Evolutionary conservation across 257 asterid species (phyloP).

Genomic region (Lycium barbarum): DNA sequence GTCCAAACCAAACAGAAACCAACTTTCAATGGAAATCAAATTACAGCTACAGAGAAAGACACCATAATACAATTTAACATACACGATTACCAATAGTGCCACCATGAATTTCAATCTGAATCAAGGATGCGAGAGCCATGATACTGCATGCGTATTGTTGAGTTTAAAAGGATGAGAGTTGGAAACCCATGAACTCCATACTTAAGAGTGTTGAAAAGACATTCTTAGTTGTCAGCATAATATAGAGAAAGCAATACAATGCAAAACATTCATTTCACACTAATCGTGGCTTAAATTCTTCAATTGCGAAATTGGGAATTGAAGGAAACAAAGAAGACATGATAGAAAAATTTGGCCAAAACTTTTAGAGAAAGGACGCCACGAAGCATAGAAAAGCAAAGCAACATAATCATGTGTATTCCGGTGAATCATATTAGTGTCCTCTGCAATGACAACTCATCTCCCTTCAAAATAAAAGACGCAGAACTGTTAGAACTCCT

Average conservation of each 20-base stretch:
- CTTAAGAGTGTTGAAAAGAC: constrained; percentile 79
- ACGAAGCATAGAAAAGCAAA: constrained; percentile 88
- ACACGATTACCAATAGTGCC: constrained; percentile 75
- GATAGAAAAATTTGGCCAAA: constrained; percentile 69
- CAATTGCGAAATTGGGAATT: constrained; percentile 87
- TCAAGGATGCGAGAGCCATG: constrained; percentile 87
- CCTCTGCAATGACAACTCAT: constrained; percentile 78
- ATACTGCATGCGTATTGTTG: constrained; percentile 78
- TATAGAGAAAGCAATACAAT: constrained; percentile 26
- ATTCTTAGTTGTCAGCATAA: constrained; percentile 30
- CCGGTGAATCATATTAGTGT: constrained; percentile 73
- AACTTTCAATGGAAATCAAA: too few relatives aligned
- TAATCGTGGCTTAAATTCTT: constrained; percentile 95
- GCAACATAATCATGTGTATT: constrained; percentile 71
- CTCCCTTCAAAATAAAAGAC: constrained; percentile 63
- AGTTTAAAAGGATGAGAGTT: constrained; percentile 73
- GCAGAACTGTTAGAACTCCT: constrained; percentile 31
- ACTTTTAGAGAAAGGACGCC: constrained; percentile 93
- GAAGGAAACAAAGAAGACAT: constrained; percentile 83
- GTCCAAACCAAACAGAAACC: too few relatives aligned
- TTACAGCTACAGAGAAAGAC: neutral
- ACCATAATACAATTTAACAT: neutral
- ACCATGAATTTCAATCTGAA: constrained; percentile 65
- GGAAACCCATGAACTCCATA: constrained; percentile 98
- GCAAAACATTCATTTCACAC: constrained; percentile 34